Percentiles rank a stretch among this genome's conserved stretches.
phyloP scores from a whole-genome alignment of 2,329 filamentous ascomycete genomes.

The Geosmithia morbida region DNA sequence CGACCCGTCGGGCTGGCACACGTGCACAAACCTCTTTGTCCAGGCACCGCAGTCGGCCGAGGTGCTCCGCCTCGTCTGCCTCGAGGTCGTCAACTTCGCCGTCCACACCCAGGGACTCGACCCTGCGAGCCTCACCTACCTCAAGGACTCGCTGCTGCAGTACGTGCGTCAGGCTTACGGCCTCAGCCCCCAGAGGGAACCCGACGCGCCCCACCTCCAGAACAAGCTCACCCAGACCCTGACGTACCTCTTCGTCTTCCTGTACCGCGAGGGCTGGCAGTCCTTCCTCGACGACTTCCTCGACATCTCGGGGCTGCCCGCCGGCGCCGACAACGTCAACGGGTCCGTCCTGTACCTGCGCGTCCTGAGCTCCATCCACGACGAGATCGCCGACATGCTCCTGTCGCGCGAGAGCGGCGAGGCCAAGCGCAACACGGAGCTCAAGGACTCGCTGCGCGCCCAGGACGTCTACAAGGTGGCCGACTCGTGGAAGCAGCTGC shows the following conservation, averaged over 20 bases:
- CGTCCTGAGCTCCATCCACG: constrained; percentile 78
- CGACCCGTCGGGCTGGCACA: constrained; percentile 79
- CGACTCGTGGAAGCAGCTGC: constrained; percentile 79
- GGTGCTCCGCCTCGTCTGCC: constrained; percentile 72
- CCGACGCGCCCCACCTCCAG: constrained; percentile 67
- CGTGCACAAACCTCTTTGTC: constrained; percentile 75
- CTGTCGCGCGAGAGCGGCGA: constrained; percentile 66
- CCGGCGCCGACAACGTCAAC: constrained; percentile 52
- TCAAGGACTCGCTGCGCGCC: constrained; percentile 81
- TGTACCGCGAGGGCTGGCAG: constrained; percentile 80
- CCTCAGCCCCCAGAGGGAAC: constrained; percentile 35
- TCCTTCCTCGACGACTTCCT: constrained; percentile 86
- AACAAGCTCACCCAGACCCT: constrained; percentile 96
- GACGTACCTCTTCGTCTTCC: constrained; percentile 79
- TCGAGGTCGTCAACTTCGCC: constrained; percentile 89
- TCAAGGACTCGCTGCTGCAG: constrained; percentile 68
- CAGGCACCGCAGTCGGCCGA: constrained; percentile 63
- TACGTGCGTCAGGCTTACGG: constrained; percentile 71
- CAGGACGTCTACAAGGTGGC: constrained; percentile 84
- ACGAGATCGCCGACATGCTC: constrained; percentile 91
- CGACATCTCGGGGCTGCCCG: constrained; percentile 50
- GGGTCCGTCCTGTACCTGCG: constrained; percentile 82
- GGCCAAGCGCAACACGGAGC: constrained; percentile 69
- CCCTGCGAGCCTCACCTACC: constrained; percentile 51
- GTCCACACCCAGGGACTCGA: constrained; percentile 71